These are phyloP conservation scores for Xylaria sp. DNA, from an alignment of 2,329 filamentous ascomycete genomes.

Conservation along the genomic window DNA sequence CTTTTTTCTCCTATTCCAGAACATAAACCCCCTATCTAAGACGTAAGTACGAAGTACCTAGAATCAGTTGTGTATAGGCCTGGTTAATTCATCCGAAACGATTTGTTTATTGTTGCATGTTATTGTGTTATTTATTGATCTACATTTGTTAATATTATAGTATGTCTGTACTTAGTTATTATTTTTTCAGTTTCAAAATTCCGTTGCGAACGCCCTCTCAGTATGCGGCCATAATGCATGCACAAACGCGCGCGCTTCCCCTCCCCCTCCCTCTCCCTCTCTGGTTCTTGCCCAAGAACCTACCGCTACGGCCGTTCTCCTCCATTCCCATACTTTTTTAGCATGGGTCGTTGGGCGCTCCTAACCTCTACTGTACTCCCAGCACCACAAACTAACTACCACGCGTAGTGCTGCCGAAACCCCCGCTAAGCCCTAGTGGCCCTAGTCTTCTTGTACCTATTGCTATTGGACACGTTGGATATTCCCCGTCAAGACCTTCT, in stretches of 20 bases:
- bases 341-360: constrained; percentile 10
- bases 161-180: not conserved
- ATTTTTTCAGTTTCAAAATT: not conserved
- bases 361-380: constrained; percentile 2
- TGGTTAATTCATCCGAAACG: not conserved
- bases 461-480: constrained; percentile 19
- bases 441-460: constrained; percentile 16
- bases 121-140: constrained; percentile 3
- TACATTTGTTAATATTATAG: constrained; percentile 5
- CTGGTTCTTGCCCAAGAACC: constrained; percentile 16
- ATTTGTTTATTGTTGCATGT: constrained; percentile 22
- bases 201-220: too few relatives aligned
- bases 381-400: constrained; percentile 16
- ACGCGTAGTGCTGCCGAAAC: constrained; percentile 30
- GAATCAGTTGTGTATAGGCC: not conserved
- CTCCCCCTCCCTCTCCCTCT: not conserved
- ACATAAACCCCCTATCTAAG: not conserved
- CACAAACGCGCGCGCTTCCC: constrained; percentile 14
- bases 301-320: constrained; percentile 12
- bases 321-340: not conserved
- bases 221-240: constrained; percentile 1
- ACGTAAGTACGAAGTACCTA: not conserved
- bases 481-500: constrained; percentile 12
- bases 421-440: constrained; percentile 19
- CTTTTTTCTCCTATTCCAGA: not conserved